Base-by-base conservation (phyloP, 768 basidiomycete species). In the Serendipita vermifera region DNA sequence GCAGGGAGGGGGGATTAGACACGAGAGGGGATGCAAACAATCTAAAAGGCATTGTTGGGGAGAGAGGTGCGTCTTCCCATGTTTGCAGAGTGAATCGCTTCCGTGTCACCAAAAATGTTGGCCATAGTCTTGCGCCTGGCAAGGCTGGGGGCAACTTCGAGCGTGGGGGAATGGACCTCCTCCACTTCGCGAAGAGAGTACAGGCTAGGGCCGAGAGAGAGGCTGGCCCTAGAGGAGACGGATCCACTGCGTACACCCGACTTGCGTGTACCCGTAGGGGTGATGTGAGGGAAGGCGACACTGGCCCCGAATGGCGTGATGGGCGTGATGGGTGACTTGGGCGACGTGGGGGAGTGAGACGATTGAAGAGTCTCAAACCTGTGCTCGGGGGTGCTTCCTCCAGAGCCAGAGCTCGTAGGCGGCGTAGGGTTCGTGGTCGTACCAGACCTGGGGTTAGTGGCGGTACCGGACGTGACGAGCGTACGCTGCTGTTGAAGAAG, bases 1-100 rank as follows among this genome's bases (percentile, higher is more conserved):
- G n/a, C n/a, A n/a, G n/a, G n/a, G n/a, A n/a, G n/a, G n/a, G n/a
- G n/a, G n/a, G n/a, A n/a, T n/a, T n/a, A n/a, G n/a, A n/a, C n/a
- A n/a, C n/a, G n/a, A n/a, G n/a, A n/a, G n/a, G n/a, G n/a, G n/a
- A n/a, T n/a, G n/a, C n/a, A n/a, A n/a, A n/a, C n/a, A n/a, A n/a
- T n/a, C n/a, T n/a, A n/a, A n/a, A 43, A 24, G 13, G 41, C 41
- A 24, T 43, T 43, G 20, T 26, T 24, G 13, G 41, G 41, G 26
- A 43, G 41, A 43, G 41, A 43, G 41, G 26, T 24, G 26, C 41
- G 41, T 22, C 41, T 43, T 11, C 41, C 41, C 41, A 43, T 43
- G 14, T 24, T 24, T 15, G 26, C 15, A 11, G 26, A 11, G 26
- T 43, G 11, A n/a, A 36, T 9, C 9, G 9, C 35, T 9, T 9